Percentiles rank a stretch among this genome's conserved stretches.
These are phyloP conservation scores for Lichtheimia hyalospora DNA, from an alignment of 371 early-diverging fungal species.

Conservation along the genomic window DNA sequence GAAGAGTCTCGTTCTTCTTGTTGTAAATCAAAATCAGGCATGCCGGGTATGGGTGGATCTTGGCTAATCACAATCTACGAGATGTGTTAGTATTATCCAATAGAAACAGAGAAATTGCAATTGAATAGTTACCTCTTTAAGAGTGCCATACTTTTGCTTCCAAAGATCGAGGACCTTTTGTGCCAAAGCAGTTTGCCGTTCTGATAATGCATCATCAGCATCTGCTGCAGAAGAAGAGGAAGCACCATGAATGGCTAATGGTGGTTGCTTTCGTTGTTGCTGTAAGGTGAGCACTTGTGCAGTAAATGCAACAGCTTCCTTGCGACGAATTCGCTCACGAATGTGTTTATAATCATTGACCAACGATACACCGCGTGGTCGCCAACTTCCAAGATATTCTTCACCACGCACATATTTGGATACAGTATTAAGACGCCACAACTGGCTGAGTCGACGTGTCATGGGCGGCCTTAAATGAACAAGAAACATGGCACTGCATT, in stretches of 20 bases:
- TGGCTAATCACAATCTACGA: conserved; percentile 34
- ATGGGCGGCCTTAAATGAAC: conserved; percentile 57
- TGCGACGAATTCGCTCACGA: conserved; percentile 26
- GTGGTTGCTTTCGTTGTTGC: conserved; percentile 5
- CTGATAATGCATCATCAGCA: conserved; percentile 1
- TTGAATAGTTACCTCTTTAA: conserved; percentile 43
- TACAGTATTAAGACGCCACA: conserved; percentile 75
- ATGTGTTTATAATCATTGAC: conserved; percentile 58
- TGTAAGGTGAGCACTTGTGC: conserved; percentile 35
- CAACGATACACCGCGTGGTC: conserved; percentile 71
- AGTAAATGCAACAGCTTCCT: conserved; percentile 53
- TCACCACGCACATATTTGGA: conserved; percentile 84
- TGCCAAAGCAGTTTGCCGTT: conserved; percentile 25
- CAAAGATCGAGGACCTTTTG: conserved; percentile 51
- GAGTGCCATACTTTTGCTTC: conserved; percentile 43
- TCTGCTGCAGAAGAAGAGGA: background rate
- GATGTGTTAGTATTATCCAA: no score
- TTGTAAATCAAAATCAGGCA: conserved; percentile 2
- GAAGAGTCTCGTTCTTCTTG: background rate
- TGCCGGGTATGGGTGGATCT: conserved; percentile 15
- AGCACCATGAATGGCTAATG: background rate
- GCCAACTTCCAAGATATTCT: conserved; percentile 75
- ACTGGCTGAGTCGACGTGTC: conserved; percentile 54
- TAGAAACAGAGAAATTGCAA: no score
- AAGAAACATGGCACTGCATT: conserved; percentile 50